These are phyloP conservation scores for Talaromyces sp. DNA, from an alignment of 2,329 filamentous ascomycete genomes.

Conservation along the genomic window DNA sequence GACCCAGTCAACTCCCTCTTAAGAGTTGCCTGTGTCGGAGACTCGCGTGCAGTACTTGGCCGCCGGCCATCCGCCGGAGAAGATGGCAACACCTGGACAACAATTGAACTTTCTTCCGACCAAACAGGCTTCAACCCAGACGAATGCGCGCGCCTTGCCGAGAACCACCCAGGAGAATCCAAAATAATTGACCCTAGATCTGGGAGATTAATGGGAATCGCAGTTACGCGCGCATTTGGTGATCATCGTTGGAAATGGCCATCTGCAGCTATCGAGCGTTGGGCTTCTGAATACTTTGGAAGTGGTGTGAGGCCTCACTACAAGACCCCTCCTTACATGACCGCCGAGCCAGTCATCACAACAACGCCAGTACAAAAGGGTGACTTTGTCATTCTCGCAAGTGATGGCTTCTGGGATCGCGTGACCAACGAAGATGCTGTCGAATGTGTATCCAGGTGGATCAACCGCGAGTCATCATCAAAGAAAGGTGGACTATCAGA, in stretches of 20 bases:
- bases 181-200: conserved; percentile 45
- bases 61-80: neutral
- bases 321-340: conserved; percentile 59
- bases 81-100: neutral
- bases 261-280: neutral
- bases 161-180: conserved; percentile 58
- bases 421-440: conserved; percentile 55
- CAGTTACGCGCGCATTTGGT: conserved; percentile 62
- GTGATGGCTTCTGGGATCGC: conserved; percentile 62
- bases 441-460: conserved; percentile 52
- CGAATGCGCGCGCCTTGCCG: conserved; percentile 51
- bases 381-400: conserved; percentile 61
- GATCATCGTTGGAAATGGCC: conserved; percentile 65
- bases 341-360: conserved; percentile 59
- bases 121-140: conserved; percentile 59
- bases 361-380: conserved; percentile 42
- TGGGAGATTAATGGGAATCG: conserved; percentile 56
- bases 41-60: conserved; percentile 62
- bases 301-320: neutral
- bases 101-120: conserved; percentile 33
- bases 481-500: neutral
- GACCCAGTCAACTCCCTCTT: conserved; percentile 50
- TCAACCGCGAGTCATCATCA: conserved; percentile 17
- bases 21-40: conserved; percentile 60
- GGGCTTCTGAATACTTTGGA: neutral